Evolutionary conservation across 352 stramenopile species (phyloP).

Genomic region (Phytophthora boehmeriae): DNA sequence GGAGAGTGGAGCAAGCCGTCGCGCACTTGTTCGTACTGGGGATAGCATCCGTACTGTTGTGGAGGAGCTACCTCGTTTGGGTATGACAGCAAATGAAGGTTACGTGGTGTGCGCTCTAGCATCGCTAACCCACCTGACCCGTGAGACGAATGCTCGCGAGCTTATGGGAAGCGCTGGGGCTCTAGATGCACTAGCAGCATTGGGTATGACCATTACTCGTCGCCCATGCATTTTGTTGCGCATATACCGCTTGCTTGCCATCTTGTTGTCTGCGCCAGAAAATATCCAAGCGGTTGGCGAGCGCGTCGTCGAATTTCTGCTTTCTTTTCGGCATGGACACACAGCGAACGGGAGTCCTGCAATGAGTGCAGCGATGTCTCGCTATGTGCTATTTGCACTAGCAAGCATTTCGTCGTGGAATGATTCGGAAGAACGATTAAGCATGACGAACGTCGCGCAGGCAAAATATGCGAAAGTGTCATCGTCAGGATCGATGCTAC

Average conservation of each 20-base stretch:
- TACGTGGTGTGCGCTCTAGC: conserved; percentile 49
- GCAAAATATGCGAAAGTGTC: conserved; percentile 1
- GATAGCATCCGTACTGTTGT: conserved; percentile 58
- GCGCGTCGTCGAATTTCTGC: conserved; percentile 60
- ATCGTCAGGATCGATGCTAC: conserved; percentile 5
- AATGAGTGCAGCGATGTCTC: conserved; percentile 35
- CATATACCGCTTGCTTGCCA: conserved; percentile 57
- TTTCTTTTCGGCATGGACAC: conserved; percentile 44
- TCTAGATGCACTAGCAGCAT: conserved; percentile 44
- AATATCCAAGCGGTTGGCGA: conserved; percentile 53
- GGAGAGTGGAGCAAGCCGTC: conserved; percentile 54
- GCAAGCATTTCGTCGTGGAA: conserved; percentile 71
- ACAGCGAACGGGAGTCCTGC: not conserved
- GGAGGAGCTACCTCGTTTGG: conserved; percentile 41
- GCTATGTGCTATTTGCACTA: conserved; percentile 68
- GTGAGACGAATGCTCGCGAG: conserved; percentile 38
- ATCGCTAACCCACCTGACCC: conserved; percentile 42
- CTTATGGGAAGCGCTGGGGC: conserved; percentile 43
- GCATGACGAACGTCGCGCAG: conserved; percentile 1
- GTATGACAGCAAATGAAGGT: conserved; percentile 25
- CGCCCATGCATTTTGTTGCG: conserved; percentile 24
- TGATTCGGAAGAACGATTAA: conserved; percentile 28
- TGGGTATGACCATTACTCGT: conserved; percentile 23
- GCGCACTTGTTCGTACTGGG: conserved; percentile 42
- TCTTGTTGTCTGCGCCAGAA: conserved; percentile 52